These are phyloP conservation scores for Globisporangium ultimum DNA, from an alignment of 352 stramenopile genomes.

Conservation along the genomic window DNA sequence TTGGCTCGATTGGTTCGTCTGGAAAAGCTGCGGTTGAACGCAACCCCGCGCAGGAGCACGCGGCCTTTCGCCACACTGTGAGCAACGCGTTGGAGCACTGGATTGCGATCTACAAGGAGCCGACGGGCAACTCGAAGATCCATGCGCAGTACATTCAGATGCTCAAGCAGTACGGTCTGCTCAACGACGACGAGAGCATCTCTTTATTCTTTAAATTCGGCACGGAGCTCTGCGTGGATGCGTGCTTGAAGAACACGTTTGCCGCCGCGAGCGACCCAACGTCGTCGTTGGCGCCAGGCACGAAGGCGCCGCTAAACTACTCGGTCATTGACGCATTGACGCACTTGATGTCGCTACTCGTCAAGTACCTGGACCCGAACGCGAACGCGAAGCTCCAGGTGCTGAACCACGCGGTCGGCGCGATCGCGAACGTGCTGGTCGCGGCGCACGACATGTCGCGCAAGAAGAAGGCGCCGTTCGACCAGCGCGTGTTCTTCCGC, in stretches of 20 bases:
- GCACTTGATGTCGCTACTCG: conserved; percentile 95
- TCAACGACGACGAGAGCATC: conserved; percentile 96
- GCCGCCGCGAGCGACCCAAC: conserved; percentile 25
- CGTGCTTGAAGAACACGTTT: conserved; percentile 89
- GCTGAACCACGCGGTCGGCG: conserved; percentile 95
- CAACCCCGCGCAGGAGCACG: conserved; percentile 62
- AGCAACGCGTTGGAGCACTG: conserved; percentile 96
- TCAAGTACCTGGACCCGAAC: conserved; percentile 91
- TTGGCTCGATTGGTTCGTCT: conserved; percentile 45
- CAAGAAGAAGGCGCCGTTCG: conserved; percentile 89
- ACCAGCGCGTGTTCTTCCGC: conserved; percentile 98
- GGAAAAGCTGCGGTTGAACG: conserved; percentile 27
- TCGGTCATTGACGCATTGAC: conserved; percentile 95
- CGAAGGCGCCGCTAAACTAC: conserved; percentile 84
- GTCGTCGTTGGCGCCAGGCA: conserved; percentile 31
- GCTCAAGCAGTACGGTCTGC: conserved; percentile 95
- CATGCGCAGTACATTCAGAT: conserved; percentile 97
- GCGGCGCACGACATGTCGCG: conserved; percentile 74
- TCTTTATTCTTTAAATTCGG: conserved; percentile 97
- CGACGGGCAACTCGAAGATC: conserved; percentile 91
- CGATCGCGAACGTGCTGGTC: conserved; percentile 93
- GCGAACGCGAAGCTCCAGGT: conserved; percentile 82
- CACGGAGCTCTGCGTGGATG: conserved; percentile 96
- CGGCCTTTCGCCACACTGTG: conserved; percentile 82
- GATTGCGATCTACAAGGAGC: conserved; percentile 97